Evolutionary conservation across 805 yeast genomes (phyloP).

Genomic region (Saturnispora silvae): DNA sequence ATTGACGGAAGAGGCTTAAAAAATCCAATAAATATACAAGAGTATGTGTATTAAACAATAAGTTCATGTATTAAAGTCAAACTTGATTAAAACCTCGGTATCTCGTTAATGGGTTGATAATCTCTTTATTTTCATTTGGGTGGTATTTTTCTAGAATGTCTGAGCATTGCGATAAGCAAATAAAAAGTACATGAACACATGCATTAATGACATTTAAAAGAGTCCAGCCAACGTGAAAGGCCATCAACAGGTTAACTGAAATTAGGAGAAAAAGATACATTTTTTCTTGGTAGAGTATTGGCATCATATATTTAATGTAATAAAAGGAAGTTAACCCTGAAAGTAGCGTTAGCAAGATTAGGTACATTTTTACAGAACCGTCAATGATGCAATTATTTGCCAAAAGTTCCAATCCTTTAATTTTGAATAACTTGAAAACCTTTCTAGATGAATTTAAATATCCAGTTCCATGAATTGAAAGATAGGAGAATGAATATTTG

Average conservation of each 20-base stretch:
- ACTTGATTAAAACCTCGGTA: neutral
- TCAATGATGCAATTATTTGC: conserved; percentile 76
- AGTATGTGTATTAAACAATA: neutral
- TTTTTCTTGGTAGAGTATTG: conserved; percentile 52
- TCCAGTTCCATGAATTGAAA: conserved; percentile 74
- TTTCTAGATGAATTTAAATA: conserved; percentile 68
- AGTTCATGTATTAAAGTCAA: neutral
- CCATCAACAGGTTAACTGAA: conserved; percentile 38
- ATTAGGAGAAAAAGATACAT: conserved; percentile 33
- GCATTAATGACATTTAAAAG: conserved; percentile 62
- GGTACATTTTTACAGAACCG: conserved; percentile 61
- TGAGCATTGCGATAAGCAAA: conserved; percentile 76
- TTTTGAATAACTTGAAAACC: conserved; percentile 62
- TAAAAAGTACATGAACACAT: conserved; percentile 73
- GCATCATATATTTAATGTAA: conserved; percentile 57
- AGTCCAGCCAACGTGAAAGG: conserved; percentile 63
- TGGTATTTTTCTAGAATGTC: conserved; percentile 63
- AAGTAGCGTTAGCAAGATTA: conserved; percentile 49
- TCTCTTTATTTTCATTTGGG: conserved; percentile 32
- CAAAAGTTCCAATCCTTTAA: conserved; percentile 73
- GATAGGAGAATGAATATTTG: conserved; percentile 76
- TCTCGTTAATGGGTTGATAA: conserved; percentile 6
- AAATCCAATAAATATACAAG: neutral
- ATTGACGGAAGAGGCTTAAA: neutral
- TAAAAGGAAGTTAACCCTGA: conserved; percentile 44